Base-by-base conservation (phyloP, 768 basidiomycete genomes). In the Paxillus involutus region DNA sequence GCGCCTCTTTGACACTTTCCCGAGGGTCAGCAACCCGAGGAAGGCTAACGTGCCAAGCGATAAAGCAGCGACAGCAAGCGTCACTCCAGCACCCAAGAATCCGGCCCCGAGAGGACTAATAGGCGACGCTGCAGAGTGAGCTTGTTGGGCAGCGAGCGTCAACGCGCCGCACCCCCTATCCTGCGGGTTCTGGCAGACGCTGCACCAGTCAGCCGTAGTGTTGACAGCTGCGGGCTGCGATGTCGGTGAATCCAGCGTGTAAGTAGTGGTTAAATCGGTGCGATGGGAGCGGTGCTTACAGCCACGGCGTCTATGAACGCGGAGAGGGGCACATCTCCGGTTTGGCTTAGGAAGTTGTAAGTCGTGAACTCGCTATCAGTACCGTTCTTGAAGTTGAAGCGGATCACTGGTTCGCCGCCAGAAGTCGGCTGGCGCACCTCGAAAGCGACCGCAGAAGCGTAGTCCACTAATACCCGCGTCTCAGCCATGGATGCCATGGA, bases 311-410 rank as follows among this genome's bases (percentile, higher is more conserved):
- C 64, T 41, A 80, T 67, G 61, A 88, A 82, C 2, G 65, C 71
- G 14, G 80, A 77, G 26, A 88, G 65, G 21, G 81, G 80, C 5
- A 85, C 75, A 64, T 87, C 86, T 14, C 68, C 74, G 2, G 73
- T 67, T 3, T 63, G 68, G 48, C 68, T 67, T 50, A 86, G 63
- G 63, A 83, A 74, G 50, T 70, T 65, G 70, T 82, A 82, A 3
- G 74, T 74, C 52, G 55, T 68, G 68, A 84, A 86, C 12, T 58
- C 44, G 42, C 77, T 77, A 51, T 68, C 64, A 0, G 84, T 82
- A 9, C 85, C 85, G 55, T 89, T 89, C 75, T 85, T 86, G 73
- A 89, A 86, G 56, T 78, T 80, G 71, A 89, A 79, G 4, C 85
- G 77, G 17, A 89, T 57, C 44, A 82, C 71, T 13, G 83, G 80